Conservation (phyloP, 192 early-diverging fungal genomes). For the Coemansia sp. region DNA sequence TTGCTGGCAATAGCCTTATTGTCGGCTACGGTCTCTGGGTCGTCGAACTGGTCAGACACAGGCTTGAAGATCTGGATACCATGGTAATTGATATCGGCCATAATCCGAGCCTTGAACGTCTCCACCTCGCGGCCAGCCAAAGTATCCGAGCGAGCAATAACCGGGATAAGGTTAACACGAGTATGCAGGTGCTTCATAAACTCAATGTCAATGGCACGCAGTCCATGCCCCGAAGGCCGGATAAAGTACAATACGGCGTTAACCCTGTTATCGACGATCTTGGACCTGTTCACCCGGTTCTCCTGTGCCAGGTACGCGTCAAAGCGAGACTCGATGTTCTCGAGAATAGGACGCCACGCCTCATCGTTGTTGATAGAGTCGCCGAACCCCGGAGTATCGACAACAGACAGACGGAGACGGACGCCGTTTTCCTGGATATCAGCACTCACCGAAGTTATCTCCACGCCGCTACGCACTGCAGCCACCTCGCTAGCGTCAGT, state of each 20-base stretch:
- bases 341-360: slow-evolving; percentile 94
- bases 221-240: slow-evolving; percentile 64
- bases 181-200: slow-evolving; percentile 94
- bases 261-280: slow-evolving; percentile 89
- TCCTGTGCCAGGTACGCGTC: slow-evolving; percentile 93
- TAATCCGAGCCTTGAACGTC: slow-evolving; percentile 81
- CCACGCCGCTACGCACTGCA: slow-evolving; percentile 52
- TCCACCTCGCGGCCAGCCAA: slow-evolving; percentile 83
- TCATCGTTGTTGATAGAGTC: slow-evolving; percentile 98
- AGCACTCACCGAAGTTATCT: slow-evolving; percentile 75
- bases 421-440: slow-evolving; percentile 97
- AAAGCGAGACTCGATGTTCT: slow-evolving; percentile 94
- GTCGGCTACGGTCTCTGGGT: slow-evolving; percentile 75
- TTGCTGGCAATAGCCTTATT: slow-evolving; percentile 79
- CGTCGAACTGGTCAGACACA: slow-evolving; percentile 78
- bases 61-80: slow-evolving; percentile 83
- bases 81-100: slow-evolving; percentile 76
- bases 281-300: slow-evolving; percentile 81
- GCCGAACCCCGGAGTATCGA: slow-evolving; percentile 97
- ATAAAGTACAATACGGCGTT: slow-evolving; percentile 93
- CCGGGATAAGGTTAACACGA: slow-evolving; percentile 92
- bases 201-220: slow-evolving; percentile 81
- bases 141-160: slow-evolving; percentile 94
- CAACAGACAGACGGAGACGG: slow-evolving; percentile 87
- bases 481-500: slow-evolving; percentile 18